Percentiles rank a stretch among this genome's conserved stretches.
These are phyloP conservation scores for Mycena floridula DNA, from an alignment of 768 basidiomycete genomes.

Conservation along the genomic window DNA sequence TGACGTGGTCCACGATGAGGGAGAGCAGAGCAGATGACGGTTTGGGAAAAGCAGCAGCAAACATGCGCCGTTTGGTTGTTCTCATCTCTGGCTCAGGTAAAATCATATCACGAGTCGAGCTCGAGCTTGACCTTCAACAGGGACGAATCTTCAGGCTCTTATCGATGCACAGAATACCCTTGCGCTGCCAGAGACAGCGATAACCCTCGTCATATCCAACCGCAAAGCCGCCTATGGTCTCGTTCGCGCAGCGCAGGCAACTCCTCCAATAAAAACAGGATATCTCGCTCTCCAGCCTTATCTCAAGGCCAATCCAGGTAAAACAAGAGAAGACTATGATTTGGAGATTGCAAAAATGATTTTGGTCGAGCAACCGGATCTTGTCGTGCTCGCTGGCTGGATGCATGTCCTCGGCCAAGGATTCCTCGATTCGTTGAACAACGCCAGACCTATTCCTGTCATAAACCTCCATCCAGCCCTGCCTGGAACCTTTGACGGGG, in stretches of 20 bases:
- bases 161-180: constrained; percentile 80
- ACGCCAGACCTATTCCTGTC: constrained; percentile 58
- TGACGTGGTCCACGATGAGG: too few species aligned
- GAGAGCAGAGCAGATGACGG: too few species aligned
- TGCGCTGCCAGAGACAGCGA: constrained; percentile 62
- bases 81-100: constrained; percentile 52
- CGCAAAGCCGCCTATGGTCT: constrained; percentile 89
- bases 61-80: constrained; percentile 35
- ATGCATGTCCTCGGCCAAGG: constrained; percentile 91
- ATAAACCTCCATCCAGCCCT: constrained; percentile 97
- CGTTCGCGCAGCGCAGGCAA: constrained; percentile 62
- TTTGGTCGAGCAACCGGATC: constrained; percentile 59
- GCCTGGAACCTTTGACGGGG: constrained; percentile 94
- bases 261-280: constrained; percentile 75
- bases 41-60: too few species aligned
- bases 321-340: constrained; percentile 83
- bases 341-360: constrained; percentile 69
- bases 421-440: constrained; percentile 70
- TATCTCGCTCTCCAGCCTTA: constrained; percentile 84
- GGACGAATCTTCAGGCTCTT: constrained; percentile 93
- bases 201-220: constrained; percentile 86
- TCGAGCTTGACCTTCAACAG: constrained; percentile 32
- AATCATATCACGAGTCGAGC: constrained; percentile 5
- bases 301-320: constrained; percentile 63
- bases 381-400: constrained; percentile 96